Conservation (phyloP, 257 asterid genomes). For the Gardenia jasminoides region DNA sequence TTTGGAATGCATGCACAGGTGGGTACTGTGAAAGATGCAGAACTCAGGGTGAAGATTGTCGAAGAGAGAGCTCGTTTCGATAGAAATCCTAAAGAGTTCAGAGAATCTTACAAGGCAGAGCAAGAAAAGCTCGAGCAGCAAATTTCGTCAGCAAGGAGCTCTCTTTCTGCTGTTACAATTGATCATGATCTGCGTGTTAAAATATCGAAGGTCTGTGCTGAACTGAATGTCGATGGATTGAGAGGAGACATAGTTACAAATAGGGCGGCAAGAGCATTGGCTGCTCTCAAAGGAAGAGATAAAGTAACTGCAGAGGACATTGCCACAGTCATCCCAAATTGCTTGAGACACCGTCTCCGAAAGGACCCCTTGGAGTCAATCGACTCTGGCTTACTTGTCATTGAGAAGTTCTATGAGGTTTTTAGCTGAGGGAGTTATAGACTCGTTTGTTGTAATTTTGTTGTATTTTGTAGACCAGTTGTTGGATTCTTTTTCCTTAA, state of each 20-base stretch:
- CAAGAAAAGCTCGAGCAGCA: conserved; percentile 83
- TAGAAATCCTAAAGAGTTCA: conserved; percentile 66
- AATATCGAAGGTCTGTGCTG: conserved; percentile 83
- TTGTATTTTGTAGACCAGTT: conserved; percentile 3
- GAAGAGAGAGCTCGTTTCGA: conserved; percentile 94
- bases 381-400: conserved; percentile 85
- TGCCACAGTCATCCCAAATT: conserved; percentile 85
- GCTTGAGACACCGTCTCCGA: conserved; percentile 89
- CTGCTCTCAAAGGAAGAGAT: conserved; percentile 84
- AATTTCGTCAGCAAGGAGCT: conserved; percentile 60
- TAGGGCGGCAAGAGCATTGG: conserved; percentile 87
- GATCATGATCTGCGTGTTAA: conserved; percentile 79
- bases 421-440: conserved; percentile 42
- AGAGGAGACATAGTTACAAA: conserved; percentile 90
- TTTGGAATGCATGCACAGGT: conserved; percentile 99
- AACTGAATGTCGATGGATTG: conserved; percentile 83
- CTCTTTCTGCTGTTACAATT: conserved; percentile 54
- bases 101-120: conserved; percentile 63
- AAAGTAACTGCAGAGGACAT: conserved; percentile 74
- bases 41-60: conserved; percentile 90
- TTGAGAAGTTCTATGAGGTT: conserved; percentile 87
- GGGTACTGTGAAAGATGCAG: conserved; percentile 85
- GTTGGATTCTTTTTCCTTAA: not conserved
- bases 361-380: conserved; percentile 93
- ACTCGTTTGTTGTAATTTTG: conserved; percentile 14